Base-by-base conservation (phyloP, 495 filamentous ascomycete species). In the Aspergillus indologenus region DNA sequence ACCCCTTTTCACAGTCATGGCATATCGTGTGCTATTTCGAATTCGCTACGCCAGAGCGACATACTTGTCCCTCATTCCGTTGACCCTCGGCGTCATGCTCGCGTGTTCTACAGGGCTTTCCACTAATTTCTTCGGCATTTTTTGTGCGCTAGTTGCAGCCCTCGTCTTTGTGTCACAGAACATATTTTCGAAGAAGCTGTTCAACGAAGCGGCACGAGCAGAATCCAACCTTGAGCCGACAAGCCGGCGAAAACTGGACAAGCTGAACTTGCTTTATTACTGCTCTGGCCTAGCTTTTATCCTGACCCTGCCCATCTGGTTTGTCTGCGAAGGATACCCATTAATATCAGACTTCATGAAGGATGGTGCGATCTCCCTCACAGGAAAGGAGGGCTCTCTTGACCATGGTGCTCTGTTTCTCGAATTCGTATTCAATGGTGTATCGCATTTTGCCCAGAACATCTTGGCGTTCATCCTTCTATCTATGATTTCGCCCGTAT, bases 161-260 rank as follows among this genome's bases (percentile, higher is more conserved):
- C 75, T 98, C 34, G 90, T 99, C 61, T 99, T 99, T 69, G 94
- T 99, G 17, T 96, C 91, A 0, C 94, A 99, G 68, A 99, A 99
- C 68, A 99, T 99, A 56, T 96, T 96, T 64, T 97, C 93, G 17
- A 99, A 99, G 71, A 90, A 90, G 56, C 83, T 99, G n/a, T 99
- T 99, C 81, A 98, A 96, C 69, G 92, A 96, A 71, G 92, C 89
- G 22, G 88, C 91, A 9, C 82, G 82, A 19, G 86, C 88, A 2
- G 92, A 96, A 71, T 82, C 85, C 17, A 87, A 95, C 19, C 81
- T 84, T 2, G 70, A 78, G 29, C 70, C 70, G 26, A 73, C 70
- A 19, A 83, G 80, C 58, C 68, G 75, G 53, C 83, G 84, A 46
- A 98, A 96, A 75, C 80, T 97, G 40, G 94, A 99, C 74, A 98